Evolutionary conservation across 2,329 filamentous ascomycete genomes (phyloP), one percentile per base, ranked within the genome.

Genomic region (Fusarium nodosum): DNA sequence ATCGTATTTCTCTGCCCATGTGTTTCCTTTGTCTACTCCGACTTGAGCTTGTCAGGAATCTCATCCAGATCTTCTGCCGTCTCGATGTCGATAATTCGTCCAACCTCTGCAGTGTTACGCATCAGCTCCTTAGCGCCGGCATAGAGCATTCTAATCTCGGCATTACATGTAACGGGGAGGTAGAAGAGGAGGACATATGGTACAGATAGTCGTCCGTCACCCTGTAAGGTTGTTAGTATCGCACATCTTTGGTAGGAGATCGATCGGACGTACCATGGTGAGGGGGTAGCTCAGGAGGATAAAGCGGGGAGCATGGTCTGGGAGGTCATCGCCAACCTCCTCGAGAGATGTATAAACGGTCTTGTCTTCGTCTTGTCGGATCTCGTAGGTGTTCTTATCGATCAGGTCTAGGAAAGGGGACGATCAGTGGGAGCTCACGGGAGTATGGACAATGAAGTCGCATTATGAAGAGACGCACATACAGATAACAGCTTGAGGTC

Each of bases 161-260:
- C 88, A 79, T 97, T 97, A 82, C 93, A 96, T 50, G 95, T 97
- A 53, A 91, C 91, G 10, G 96, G 96, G 24, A 98, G 89, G 82
- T 97, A 98, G 84, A 97, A 97, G 24, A 99, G 83, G 78, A 98
- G 88, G 47, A 97, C 93, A 79, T 99, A 99, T 12, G 96, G 96
- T 5, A 97, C 94, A 7, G 93, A 92, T 44, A 94, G 80, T 30
- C 96, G 90, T 59, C 96, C 96, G 54, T 92, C 94, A 45, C 90
- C 84, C 93, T 97, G 8, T 33, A 52, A 39, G 9, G 13, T 26
- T 38, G 39, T 76, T 56, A 75, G 69, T 47, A 58, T 56, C n/a
- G 28, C 24, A 33, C 12, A 36, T 31, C 30, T 31, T 38, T 28
- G 22, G n/a, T 51, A 28, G 9, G 26, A 30, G 7, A 9, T 51